These are phyloP conservation scores for Serendipita sp. DNA, from an alignment of 768 basidiomycete species.

Conservation along the genomic window DNA sequence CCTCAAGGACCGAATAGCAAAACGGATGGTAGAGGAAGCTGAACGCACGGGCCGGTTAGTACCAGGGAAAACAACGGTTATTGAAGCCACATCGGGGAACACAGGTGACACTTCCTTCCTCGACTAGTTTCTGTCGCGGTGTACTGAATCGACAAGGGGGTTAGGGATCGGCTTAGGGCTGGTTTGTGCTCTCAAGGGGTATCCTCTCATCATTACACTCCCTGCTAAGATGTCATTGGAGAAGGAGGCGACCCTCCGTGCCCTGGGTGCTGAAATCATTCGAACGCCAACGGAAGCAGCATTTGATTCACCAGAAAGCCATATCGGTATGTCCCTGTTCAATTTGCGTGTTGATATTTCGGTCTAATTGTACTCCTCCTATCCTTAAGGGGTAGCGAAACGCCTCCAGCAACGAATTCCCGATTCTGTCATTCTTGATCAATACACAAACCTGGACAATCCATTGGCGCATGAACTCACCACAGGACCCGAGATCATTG, in stretches of 20 bases:
- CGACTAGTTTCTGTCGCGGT: neutral
- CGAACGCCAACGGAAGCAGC: conserved; percentile 83
- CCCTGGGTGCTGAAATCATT: conserved; percentile 85
- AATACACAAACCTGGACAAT: conserved; percentile 57
- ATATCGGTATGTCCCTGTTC: conserved; percentile 57
- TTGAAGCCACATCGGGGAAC: conserved; percentile 91
- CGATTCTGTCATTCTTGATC: conserved; percentile 77
- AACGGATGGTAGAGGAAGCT: conserved; percentile 90
- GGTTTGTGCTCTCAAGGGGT: conserved; percentile 88
- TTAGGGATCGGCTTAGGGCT: conserved; percentile 85
- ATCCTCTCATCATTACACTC: conserved; percentile 76
- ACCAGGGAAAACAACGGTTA: conserved; percentile 77
- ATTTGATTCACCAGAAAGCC: conserved; percentile 78
- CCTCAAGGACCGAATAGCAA: conserved; percentile 92
- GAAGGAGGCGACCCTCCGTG: conserved; percentile 83
- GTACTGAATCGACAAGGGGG: neutral
- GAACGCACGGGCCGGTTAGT: conserved; percentile 74
- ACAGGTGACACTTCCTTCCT: conserved; percentile 41
- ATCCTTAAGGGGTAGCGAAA: conserved; percentile 58
- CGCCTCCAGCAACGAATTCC: conserved; percentile 65
- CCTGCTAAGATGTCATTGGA: conserved; percentile 95
- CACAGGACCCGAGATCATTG: conserved; percentile 86
- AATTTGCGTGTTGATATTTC: conserved; percentile 49
- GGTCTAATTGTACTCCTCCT: conserved; percentile 34
- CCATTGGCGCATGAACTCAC: conserved; percentile 79